These are phyloP conservation scores for Schrenkiella parvula DNA, from an alignment of 345 rosid genomes.

Conservation along the genomic window DNA sequence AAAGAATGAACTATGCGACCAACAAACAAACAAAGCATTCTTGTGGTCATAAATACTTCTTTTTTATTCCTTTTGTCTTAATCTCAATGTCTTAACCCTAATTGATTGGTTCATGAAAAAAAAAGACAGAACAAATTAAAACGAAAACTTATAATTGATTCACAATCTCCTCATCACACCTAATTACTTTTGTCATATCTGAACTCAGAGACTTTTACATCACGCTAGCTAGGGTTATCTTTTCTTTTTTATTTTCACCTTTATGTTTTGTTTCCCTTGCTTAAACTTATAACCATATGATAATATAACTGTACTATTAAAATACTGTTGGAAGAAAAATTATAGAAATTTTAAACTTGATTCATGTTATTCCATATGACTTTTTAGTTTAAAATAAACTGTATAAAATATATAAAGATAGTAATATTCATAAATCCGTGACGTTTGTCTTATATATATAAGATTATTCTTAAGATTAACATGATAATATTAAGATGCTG, in stretches of 20 bases:
- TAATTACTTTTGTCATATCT: conserved; percentile 14
- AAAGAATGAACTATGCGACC: conserved; percentile 22
- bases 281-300: neutral
- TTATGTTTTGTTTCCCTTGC: neutral
- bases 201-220: conserved; percentile 8
- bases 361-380: neutral
- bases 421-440: neutral
- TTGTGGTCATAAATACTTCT: conserved; percentile 11
- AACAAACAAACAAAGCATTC: conserved; percentile 28
- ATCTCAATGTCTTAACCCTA: conserved; percentile 9
- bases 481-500: neutral
- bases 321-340: neutral
- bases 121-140: neutral
- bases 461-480: neutral
- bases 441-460: neutral
- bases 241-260: neutral
- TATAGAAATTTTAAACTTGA: neutral
- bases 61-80: conserved; percentile 5
- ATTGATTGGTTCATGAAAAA: conserved; percentile 13
- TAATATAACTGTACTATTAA: neutral
- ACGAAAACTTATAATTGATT: neutral
- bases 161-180: neutral
- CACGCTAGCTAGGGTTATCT: neutral
- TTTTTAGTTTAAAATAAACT: neutral
- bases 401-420: neutral